A percentile compares a stretch with the other conserved stretches of the same genome.
phyloP scores from a whole-genome alignment of 179 eudicot species.

The Actinidia chinensis region DNA sequence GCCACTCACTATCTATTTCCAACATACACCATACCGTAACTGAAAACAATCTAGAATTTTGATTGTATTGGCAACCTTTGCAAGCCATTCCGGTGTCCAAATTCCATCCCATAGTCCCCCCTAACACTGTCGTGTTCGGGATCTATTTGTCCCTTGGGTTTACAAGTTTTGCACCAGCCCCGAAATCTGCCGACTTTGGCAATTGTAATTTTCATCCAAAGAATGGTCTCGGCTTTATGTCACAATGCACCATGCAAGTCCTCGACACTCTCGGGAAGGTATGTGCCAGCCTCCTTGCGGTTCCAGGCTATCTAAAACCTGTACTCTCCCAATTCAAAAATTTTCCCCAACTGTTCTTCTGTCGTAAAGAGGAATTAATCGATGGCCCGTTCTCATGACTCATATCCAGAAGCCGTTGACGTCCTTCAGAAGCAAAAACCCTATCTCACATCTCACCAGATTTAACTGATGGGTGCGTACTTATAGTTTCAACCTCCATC shows the following conservation, averaged over 20 bases:
- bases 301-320: conserved; percentile 73
- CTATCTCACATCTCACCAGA: conserved; percentile 69
- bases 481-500: conserved; percentile 92
- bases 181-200: conserved; percentile 87
- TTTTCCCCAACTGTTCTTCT: conserved; percentile 40
- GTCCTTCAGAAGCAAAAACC: conserved; percentile 83
- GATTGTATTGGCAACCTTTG: conserved; percentile 77
- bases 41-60: conserved; percentile 76
- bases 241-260: conserved; percentile 86
- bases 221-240: conserved; percentile 87
- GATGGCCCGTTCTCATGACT: conserved; percentile 81
- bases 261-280: conserved; percentile 88
- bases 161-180: conserved; percentile 73
- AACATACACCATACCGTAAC: conserved; percentile 88
- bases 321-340: conserved; percentile 58
- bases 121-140: conserved; percentile 71
- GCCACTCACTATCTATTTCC: conserved; percentile 84
- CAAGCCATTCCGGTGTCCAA: conserved; percentile 93
- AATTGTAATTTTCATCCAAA: conserved; percentile 65
- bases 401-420: conserved; percentile 77
- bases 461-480: conserved; percentile 89
- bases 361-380: conserved; percentile 59
- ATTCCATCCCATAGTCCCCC: conserved; percentile 83
- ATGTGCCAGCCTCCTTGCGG: conserved; percentile 79
- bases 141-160: conserved; percentile 66